phyloP scores from a whole-genome alignment of 2,329 filamentous ascomycete genomes.

The Exophiala alcalophila region DNA sequence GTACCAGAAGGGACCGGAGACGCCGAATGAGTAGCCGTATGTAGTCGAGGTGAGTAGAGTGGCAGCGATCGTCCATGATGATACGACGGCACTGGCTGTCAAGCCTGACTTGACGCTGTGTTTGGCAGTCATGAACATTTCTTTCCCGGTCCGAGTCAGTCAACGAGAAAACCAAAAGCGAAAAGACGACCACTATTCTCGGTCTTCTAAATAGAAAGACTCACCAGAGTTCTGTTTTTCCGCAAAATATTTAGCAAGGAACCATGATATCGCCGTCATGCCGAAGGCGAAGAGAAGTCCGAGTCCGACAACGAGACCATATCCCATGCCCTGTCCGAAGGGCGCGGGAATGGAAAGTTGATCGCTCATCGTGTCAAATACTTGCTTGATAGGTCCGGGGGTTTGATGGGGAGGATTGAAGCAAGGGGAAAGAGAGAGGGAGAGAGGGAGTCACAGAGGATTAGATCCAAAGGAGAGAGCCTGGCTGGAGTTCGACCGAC shows the following conservation, averaged over 20 bases:
- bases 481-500: no score
- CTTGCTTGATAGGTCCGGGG: not conserved
- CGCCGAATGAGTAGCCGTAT: slow-evolving; percentile 74
- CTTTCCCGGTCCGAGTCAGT: slow-evolving; percentile 35
- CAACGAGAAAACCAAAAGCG: not conserved
- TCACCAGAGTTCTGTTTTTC: not conserved
- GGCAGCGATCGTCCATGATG: slow-evolving; percentile 71
- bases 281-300: not conserved
- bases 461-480: no score
- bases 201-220: no score
- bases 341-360: no score
- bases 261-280: not conserved
- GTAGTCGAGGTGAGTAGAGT: slow-evolving; percentile 62
- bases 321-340: not conserved
- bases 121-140: slow-evolving; percentile 87
- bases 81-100: slow-evolving; percentile 80
- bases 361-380: no score
- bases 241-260: not conserved
- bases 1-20: slow-evolving; percentile 63
- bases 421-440: no score
- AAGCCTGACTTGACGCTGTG: slow-evolving; percentile 83
- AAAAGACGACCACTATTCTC: no score
- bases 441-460: no score
- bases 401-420: no score
- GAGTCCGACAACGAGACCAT: not conserved